A percentile compares a stretch with the other conserved stretches of the same genome.
phyloP scores from a whole-genome alignment of 2,329 filamentous ascomycete genomes.

The Curvularia lunata region DNA sequence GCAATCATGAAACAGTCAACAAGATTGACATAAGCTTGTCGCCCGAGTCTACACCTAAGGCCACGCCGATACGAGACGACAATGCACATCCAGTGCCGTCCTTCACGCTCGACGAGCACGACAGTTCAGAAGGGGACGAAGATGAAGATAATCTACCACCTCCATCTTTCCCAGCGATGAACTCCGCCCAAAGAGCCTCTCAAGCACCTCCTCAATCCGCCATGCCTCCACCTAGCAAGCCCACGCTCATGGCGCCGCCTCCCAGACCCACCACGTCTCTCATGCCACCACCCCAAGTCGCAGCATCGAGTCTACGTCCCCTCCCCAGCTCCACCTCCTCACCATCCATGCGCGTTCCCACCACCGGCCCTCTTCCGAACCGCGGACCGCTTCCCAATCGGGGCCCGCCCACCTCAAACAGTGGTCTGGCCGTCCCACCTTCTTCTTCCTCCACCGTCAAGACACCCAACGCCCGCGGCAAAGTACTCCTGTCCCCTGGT shows the following conservation, averaged over 20 bases:
- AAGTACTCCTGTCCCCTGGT: conserved; percentile 84
- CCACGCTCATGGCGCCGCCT: conserved; percentile 46
- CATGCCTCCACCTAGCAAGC: conserved; percentile 25
- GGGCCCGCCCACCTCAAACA: conserved; percentile 50
- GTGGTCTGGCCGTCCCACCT: conserved; percentile 47
- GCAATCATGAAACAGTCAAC: conserved; percentile 9
- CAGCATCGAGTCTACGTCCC: conserved; percentile 46
- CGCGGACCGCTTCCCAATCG: conserved; percentile 52
- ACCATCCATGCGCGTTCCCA: conserved; percentile 49
- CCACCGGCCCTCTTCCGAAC: conserved; percentile 58
- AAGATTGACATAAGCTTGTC: conserved; percentile 21
- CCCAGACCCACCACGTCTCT: conserved; percentile 36
- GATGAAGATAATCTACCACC: conserved; percentile 46
- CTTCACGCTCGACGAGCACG: conserved; percentile 48
- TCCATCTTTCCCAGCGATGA: conserved; percentile 54
- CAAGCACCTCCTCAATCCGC: conserved; percentile 15
- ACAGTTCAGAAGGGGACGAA: conserved; percentile 32
- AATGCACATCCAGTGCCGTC: conserved; percentile 37
- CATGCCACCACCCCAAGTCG: conserved; percentile 48
- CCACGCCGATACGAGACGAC: conserved; percentile 21
- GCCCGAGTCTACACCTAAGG: conserved; percentile 44
- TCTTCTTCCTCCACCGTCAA: conserved; percentile 43
- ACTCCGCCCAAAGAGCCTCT: conserved; percentile 55
- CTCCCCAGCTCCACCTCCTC: conserved; percentile 32
- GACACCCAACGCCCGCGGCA: conserved; percentile 58